A percentile compares a stretch with the other conserved stretches of the same genome.
Conservation (phyloP, 176 grass and related monocot species). For the Triticum turgidum region DNA sequence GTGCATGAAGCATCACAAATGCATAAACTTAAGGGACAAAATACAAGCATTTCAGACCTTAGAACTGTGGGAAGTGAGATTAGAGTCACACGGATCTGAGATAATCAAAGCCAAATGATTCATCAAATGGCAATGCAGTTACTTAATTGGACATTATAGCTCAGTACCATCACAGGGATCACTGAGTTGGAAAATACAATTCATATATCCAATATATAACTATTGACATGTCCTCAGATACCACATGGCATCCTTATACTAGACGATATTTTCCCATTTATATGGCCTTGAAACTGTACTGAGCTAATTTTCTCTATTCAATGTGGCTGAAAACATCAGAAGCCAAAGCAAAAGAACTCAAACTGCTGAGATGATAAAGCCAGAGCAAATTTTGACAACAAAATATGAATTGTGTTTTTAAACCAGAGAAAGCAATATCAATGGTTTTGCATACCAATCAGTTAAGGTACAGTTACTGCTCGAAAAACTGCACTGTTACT, state of each 20-base stretch:
- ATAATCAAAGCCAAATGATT: slow-evolving; percentile 26
- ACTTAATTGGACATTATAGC: slow-evolving; percentile 25
- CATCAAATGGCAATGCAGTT: slow-evolving; percentile 12
- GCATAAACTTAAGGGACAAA: slow-evolving; percentile 14
- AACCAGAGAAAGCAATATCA: slow-evolving; percentile 20
- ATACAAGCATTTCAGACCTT: slow-evolving; percentile 35
- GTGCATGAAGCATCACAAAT: slow-evolving; percentile 10
- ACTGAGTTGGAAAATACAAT: slow-evolving; percentile 15
- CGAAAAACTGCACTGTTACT: not conserved
- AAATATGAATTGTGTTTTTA: slow-evolving; percentile 3
- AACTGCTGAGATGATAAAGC: not conserved
- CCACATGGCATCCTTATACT: not conserved
- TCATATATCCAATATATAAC: not conserved
- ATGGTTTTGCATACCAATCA: not conserved
- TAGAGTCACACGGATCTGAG: slow-evolving; percentile 23
- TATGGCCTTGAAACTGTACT: slow-evolving; percentile 4
- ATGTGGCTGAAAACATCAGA: not conserved
- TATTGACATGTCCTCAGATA: not conserved
- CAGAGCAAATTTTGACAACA: slow-evolving; percentile 12
- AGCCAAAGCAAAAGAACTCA: slow-evolving; percentile 15
- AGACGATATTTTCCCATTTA: not conserved
- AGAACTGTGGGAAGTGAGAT: slow-evolving; percentile 1
- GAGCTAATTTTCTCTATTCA: not conserved
- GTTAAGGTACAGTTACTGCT: not conserved
- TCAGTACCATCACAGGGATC: not conserved